Conservation (phyloP, 2,329 filamentous ascomycete species). For the Penicillium fuscoglaucum region DNA sequence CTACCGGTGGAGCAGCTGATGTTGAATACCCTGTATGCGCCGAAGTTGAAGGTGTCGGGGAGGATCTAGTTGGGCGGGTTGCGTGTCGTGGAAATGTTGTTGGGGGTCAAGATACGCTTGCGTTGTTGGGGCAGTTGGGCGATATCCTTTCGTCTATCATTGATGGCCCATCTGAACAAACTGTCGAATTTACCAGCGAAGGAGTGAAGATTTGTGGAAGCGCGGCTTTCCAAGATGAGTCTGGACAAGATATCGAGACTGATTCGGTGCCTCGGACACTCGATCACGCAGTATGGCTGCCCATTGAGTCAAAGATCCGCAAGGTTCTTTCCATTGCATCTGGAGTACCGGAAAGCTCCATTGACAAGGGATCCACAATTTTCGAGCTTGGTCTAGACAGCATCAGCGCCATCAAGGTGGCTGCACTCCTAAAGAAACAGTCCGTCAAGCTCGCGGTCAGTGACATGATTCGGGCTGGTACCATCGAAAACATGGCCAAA, state of each 20-base stretch:
- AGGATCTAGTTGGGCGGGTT: conserved; percentile 66
- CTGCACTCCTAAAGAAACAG: conserved; percentile 64
- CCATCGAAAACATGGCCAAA: conserved; percentile 63
- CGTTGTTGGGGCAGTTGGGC: conserved; percentile 62
- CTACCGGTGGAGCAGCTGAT: conserved; percentile 63
- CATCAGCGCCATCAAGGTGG: conserved; percentile 84
- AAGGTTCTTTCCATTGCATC: conserved; percentile 59
- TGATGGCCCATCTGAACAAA: conserved; percentile 47
- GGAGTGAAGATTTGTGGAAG: conserved; percentile 67
- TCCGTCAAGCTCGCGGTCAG: conserved; percentile 66
- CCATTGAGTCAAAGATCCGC: conserved; percentile 44
- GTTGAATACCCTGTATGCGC: conserved; percentile 81
- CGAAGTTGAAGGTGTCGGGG: conserved; percentile 68
- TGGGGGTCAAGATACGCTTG: conserved; percentile 46
- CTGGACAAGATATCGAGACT: conserved; percentile 4
- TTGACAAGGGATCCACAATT: conserved; percentile 64
- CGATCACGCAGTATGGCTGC: conserved; percentile 29
- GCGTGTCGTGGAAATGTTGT: conserved; percentile 65
- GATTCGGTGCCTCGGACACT: not conserved
- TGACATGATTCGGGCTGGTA: conserved; percentile 67
- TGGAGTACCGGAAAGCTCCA: conserved; percentile 56
- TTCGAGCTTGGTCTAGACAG: conserved; percentile 89
- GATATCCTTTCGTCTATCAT: conserved; percentile 59
- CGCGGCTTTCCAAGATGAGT: conserved; percentile 18
- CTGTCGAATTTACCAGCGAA: conserved; percentile 56